Evolutionary conservation across 2,329 filamentous ascomycete species (phyloP).

Genomic region (Diaporthe ilicicola): DNA sequence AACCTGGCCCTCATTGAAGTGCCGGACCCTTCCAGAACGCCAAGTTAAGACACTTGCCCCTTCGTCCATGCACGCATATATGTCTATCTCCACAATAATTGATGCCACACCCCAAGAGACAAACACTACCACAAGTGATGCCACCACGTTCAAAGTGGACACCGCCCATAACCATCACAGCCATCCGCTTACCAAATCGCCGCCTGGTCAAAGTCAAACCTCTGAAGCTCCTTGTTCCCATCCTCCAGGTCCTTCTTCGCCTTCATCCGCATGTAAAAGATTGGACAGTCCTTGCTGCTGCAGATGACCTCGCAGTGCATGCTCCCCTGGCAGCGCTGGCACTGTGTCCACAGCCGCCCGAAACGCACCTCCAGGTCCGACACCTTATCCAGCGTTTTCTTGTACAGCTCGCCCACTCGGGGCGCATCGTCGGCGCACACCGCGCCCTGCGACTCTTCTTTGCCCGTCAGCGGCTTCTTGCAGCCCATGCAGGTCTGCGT

Average conservation of each 20-base stretch:
- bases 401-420: slow-evolving; percentile 90
- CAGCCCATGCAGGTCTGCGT: slow-evolving; percentile 98
- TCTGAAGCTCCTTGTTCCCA: slow-evolving; percentile 84
- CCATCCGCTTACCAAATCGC: slow-evolving; percentile 60
- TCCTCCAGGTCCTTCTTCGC: slow-evolving; percentile 99
- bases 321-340: slow-evolving; percentile 95
- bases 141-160: not conserved
- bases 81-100: not conserved
- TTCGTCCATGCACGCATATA: slow-evolving; percentile 2
- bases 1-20: not conserved
- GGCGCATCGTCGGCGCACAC: slow-evolving; percentile 88
- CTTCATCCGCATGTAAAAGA: slow-evolving; percentile 99
- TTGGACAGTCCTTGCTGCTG: slow-evolving; percentile 94
- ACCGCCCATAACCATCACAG: not conserved
- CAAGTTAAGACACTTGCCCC: not conserved
- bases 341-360: slow-evolving; percentile 95
- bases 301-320: slow-evolving; percentile 99
- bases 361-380: slow-evolving; percentile 95
- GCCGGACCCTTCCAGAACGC: slow-evolving; percentile 17
- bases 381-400: slow-evolving; percentile 86
- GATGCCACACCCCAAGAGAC: not conserved
- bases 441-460: slow-evolving; percentile 82
- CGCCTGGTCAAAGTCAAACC: slow-evolving; percentile 88
- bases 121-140: not conserved
- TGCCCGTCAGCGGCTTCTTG: slow-evolving; percentile 90